Evolutionary conservation across 2,329 filamentous ascomycete genomes (phyloP).

Genomic region (Xylariales sp.): DNA sequence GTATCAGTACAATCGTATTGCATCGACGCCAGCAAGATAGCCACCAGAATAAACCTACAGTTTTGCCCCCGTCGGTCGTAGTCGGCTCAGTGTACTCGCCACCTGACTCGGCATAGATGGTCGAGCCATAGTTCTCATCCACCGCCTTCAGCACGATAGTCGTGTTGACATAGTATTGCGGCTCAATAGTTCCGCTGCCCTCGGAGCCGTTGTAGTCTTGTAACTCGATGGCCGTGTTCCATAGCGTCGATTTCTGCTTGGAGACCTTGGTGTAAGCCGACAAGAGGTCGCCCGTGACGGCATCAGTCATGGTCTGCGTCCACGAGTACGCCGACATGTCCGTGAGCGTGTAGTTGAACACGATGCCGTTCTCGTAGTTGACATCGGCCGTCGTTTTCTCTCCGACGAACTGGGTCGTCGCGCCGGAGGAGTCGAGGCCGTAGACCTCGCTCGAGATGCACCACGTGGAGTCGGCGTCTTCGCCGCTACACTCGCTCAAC

Average conservation of each 20-base stretch:
- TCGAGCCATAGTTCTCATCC: neutral
- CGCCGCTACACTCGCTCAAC: conserved; percentile 4
- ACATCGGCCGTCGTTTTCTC: conserved; percentile 4
- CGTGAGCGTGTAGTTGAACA: conserved; percentile 6
- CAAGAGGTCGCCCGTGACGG: conserved; percentile 5
- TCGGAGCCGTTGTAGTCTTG: conserved; percentile 4
- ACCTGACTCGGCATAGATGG: conserved; percentile 1
- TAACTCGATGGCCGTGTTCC: conserved; percentile 4
- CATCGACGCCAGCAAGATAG: neutral
- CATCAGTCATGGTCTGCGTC: conserved; percentile 8
- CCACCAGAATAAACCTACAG: neutral
- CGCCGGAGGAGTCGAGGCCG: conserved; percentile 1
- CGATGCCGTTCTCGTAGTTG: conserved; percentile 8
- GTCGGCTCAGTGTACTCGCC: conserved; percentile 1
- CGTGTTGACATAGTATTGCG: conserved; percentile 6
- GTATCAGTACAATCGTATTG: neutral
- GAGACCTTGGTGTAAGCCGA: conserved; percentile 7
- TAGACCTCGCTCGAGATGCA: conserved; percentile 8
- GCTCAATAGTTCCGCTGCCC: conserved; percentile 3
- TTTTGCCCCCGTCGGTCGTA: conserved; percentile 3
- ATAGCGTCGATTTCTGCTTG: conserved; percentile 3
- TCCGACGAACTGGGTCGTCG: conserved; percentile 4
- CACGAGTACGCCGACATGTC: conserved; percentile 3
- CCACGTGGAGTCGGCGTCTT: conserved; percentile 1
- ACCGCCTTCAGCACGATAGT: conserved; percentile 5